Percentiles rank a stretch among this genome's conserved stretches.
Evolutionary conservation across 805 yeast species (phyloP).

Genomic region (Lachancea cidri): DNA sequence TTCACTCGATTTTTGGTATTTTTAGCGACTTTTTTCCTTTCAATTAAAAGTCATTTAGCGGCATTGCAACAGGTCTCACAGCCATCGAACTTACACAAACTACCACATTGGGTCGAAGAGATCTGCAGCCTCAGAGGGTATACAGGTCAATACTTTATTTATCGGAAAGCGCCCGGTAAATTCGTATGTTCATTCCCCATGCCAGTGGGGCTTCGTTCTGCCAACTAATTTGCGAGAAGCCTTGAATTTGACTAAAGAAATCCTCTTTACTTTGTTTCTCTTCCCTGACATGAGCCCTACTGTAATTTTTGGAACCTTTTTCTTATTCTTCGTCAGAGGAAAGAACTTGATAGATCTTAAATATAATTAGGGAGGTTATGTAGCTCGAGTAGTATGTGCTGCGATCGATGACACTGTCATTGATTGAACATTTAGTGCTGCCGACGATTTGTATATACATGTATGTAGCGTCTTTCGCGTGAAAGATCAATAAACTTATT

Average conservation of each 20-base stretch:
- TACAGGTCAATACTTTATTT: conserved; percentile 4
- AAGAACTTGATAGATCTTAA: too few species aligned
- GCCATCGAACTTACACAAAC: neutral
- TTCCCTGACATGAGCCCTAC: neutral
- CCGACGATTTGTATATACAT: too few species aligned
- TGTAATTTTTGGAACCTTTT: conserved; percentile 5
- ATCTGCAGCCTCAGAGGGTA: conserved; percentile 3
- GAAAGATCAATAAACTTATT: too few species aligned
- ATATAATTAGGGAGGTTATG: too few species aligned
- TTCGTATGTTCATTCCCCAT: conserved; percentile 3
- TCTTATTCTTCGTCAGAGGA: neutral
- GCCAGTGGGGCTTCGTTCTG: neutral
- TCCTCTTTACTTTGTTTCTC: neutral
- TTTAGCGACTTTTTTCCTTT: conserved; percentile 5
- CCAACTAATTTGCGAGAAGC: neutral
- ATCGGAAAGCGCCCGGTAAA: conserved; percentile 6
- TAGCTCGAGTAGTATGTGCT: too few species aligned
- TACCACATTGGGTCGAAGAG: neutral
- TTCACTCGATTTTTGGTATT: conserved; percentile 2
- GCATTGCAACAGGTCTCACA: neutral
- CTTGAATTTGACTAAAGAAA: neutral
- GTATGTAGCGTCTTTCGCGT: too few species aligned
- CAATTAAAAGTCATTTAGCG: conserved; percentile 5
- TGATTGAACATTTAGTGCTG: too few species aligned
- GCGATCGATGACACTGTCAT: too few species aligned